These are phyloP conservation scores for Margaritispora aquatica DNA, from an alignment of 495 filamentous ascomycete genomes.

Conservation along the genomic window DNA sequence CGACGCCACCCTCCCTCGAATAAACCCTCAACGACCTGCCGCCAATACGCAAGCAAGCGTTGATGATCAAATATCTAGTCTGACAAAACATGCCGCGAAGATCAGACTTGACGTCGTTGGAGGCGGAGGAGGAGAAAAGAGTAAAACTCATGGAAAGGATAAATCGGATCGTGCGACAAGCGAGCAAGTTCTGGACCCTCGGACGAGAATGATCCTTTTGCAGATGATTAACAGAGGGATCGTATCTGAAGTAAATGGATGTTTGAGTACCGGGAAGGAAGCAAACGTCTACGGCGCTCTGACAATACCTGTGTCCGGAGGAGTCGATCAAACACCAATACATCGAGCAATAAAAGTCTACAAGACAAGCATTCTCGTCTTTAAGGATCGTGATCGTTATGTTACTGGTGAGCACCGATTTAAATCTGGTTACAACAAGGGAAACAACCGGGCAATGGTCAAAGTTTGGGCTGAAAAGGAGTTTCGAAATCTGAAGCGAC, in stretches of 20 bases:
- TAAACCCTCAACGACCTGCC: constrained; percentile 76
- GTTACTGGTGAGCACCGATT: constrained; percentile 88
- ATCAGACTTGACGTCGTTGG: constrained; percentile 74
- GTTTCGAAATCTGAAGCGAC: constrained; percentile 83
- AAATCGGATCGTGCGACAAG: constrained; percentile 88
- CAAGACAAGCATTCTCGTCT: constrained; percentile 92
- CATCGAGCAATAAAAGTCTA: constrained; percentile 95
- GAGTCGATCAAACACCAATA: constrained; percentile 34
- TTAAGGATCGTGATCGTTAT: constrained; percentile 95
- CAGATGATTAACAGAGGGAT: constrained; percentile 87
- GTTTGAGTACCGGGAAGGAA: constrained; percentile 92
- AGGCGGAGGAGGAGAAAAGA: constrained; percentile 35
- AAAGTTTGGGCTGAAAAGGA: constrained; percentile 99
- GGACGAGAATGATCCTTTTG: constrained; percentile 89
- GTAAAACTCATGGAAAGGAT: constrained; percentile 54
- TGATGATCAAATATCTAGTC: constrained; percentile 79
- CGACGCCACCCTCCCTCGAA: constrained; percentile 58
- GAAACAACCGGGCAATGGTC: constrained; percentile 89
- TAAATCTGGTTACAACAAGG: constrained; percentile 79
- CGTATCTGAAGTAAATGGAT: constrained; percentile 81
- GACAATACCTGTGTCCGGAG: constrained; percentile 34
- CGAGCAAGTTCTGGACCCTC: constrained; percentile 88
- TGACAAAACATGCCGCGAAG: constrained; percentile 84
- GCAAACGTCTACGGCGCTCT: constrained; percentile 92
- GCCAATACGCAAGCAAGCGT: constrained; percentile 72